Conservation (phyloP, 495 filamentous ascomycete genomes). For the Neurospora hispaniola region DNA sequence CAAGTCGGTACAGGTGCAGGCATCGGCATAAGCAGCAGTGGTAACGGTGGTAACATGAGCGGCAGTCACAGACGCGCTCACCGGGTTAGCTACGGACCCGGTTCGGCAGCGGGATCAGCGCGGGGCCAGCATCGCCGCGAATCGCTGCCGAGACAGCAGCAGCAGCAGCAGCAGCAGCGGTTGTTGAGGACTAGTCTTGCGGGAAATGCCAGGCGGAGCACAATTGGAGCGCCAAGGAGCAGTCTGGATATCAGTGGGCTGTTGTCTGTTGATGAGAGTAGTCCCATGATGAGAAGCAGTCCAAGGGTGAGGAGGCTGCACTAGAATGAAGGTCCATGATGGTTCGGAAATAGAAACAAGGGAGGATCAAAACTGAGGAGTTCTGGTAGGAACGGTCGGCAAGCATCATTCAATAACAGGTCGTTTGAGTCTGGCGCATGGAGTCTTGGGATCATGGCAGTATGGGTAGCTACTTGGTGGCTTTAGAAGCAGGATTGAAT, state of each 20-base stretch:
- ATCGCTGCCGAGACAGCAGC: slow-evolving; percentile 3
- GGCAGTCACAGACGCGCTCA: background rate
- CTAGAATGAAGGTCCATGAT: background rate
- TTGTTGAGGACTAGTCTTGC: slow-evolving; percentile 20
- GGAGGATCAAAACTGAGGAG: background rate
- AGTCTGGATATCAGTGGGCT: slow-evolving; percentile 42
- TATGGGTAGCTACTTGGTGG: background rate
- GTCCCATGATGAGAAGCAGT: slow-evolving; percentile 33
- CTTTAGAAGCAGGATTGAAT: background rate
- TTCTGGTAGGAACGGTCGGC: background rate
- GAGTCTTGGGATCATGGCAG: background rate
- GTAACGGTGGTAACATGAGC: background rate
- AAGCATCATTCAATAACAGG: background rate
- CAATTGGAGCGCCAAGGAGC: slow-evolving; percentile 16
- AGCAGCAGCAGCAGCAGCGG: slow-evolving; percentile 5
- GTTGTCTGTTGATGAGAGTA: slow-evolving; percentile 38
- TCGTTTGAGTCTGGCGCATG: background rate
- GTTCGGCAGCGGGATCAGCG: slow-evolving; percentile 1
- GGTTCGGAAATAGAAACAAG: background rate
- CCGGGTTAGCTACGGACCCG: slow-evolving; percentile 12
- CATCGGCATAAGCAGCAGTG: background rate
- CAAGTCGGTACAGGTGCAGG: slow-evolving; percentile 17
- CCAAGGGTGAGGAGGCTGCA: slow-evolving; percentile 25
- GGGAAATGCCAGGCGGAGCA: slow-evolving; percentile 17
- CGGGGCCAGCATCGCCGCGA: slow-evolving; percentile 1